Evolutionary conservation across 331 rosid genomes (phyloP).

Genomic region (Cydonia oblonga): DNA sequence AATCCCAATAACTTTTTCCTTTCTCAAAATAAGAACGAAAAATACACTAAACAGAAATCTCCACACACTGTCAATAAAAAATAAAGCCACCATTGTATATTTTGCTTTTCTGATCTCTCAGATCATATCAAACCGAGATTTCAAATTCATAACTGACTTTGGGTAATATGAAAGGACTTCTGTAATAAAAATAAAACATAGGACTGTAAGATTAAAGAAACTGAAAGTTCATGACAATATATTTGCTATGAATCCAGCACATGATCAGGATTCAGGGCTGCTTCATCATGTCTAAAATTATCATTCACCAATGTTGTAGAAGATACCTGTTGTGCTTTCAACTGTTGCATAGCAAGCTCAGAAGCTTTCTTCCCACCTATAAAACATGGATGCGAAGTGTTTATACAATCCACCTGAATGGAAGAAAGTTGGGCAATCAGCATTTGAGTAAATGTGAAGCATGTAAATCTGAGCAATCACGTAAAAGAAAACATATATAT

Average conservation of each 20-base stretch:
- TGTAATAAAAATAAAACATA: neutral
- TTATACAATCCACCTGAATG: slow-evolving; percentile 35
- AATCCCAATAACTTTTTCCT: neutral
- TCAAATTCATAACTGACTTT: neutral
- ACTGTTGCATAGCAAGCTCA: slow-evolving; percentile 31
- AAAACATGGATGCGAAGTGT: slow-evolving; percentile 33
- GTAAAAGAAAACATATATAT: neutral
- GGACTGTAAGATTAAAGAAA: neutral
- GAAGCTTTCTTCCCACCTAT: slow-evolving; percentile 40
- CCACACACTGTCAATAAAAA: neutral
- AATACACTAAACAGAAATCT: neutral
- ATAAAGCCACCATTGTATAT: neutral
- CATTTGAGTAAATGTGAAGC: neutral
- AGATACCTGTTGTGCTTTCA: slow-evolving; percentile 20
- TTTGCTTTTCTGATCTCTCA: neutral
- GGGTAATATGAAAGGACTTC: neutral
- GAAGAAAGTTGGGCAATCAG: slow-evolving; percentile 3
- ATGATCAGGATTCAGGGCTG: neutral
- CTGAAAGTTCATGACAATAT: neutral
- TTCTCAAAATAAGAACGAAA: neutral
- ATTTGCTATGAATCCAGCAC: neutral
- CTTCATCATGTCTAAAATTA: neutral
- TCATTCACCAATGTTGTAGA: neutral
- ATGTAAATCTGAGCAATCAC: neutral
- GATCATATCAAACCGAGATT: neutral